A percentile compares a stretch with the other conserved stretches of the same genome.
These are phyloP conservation scores for Dillenia turbinata DNA, from an alignment of 164 flowering plant genomes.

Conservation along the genomic window DNA sequence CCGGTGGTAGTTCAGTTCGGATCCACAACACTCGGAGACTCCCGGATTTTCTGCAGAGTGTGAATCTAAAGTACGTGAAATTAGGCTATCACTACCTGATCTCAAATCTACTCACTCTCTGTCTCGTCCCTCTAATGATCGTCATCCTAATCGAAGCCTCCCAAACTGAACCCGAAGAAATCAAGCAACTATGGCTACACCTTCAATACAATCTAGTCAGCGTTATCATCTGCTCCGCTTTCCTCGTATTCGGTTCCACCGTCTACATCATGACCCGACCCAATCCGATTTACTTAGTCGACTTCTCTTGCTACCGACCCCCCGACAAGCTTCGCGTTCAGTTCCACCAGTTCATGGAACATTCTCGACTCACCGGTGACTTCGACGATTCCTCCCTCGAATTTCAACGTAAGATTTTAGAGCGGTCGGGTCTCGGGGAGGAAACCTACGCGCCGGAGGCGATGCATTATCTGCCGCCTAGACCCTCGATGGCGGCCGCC, in stretches of 20 bases:
- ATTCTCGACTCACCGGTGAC: slow-evolving; percentile 22
- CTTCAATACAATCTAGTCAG: slow-evolving; percentile 30
- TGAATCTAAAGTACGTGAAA: slow-evolving; percentile 38
- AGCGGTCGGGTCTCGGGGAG: slow-evolving; percentile 36
- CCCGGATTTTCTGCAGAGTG: slow-evolving; percentile 33
- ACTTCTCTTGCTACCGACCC: slow-evolving; percentile 36
- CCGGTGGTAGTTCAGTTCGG: slow-evolving; percentile 12
- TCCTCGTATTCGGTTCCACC: slow-evolving; percentile 30
- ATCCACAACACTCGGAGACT: slow-evolving; percentile 18
- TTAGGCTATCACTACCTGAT: slow-evolving; percentile 38
- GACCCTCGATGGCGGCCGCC: slow-evolving; percentile 26
- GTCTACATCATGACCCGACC: slow-evolving; percentile 40
- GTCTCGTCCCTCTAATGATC: slow-evolving; percentile 23
- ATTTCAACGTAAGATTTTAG: slow-evolving; percentile 35
- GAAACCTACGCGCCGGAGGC: slow-evolving; percentile 34
- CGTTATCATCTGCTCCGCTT: slow-evolving; percentile 16
- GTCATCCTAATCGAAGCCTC: slow-evolving; percentile 13
- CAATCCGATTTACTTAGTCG: slow-evolving; percentile 32
- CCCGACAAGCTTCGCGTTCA: slow-evolving; percentile 15
- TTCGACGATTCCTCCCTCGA: slow-evolving; percentile 27
- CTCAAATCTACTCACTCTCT: slow-evolving; percentile 27
- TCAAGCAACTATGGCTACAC: slow-evolving; percentile 24
- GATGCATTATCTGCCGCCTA: slow-evolving; percentile 25
- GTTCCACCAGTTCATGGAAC: slow-evolving; percentile 25
- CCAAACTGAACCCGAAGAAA: slow-evolving; percentile 23